Conservation (phyloP, 805 yeast species). For the Ogataea thermomethanolica region DNA sequence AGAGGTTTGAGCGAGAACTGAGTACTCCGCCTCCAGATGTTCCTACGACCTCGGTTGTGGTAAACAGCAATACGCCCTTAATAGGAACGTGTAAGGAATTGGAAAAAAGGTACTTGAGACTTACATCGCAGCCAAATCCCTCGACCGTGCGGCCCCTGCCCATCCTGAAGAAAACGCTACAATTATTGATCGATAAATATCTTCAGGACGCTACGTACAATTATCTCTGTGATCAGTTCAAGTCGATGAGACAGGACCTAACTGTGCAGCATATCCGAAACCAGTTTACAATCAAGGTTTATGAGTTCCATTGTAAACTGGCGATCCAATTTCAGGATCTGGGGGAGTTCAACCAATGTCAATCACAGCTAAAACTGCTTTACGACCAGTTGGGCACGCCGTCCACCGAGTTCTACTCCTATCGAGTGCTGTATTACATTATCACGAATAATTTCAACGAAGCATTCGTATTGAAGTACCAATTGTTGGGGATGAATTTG, state of each 20-base stretch:
- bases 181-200: conserved; percentile 51
- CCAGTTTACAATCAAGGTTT: conserved; percentile 72
- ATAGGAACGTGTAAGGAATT: conserved; percentile 63
- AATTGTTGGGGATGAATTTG: conserved; percentile 16
- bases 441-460: conserved; percentile 67
- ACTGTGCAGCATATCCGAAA: conserved; percentile 86
- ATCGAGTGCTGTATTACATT: conserved; percentile 68
- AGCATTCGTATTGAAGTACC: conserved; percentile 40
- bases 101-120: conserved; percentile 76
- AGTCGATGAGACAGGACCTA: conserved; percentile 88
- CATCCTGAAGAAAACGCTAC: conserved; percentile 56
- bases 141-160: conserved; percentile 70
- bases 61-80: conserved; percentile 27
- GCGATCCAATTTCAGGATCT: conserved; percentile 80
- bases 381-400: conserved; percentile 40
- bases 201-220: conserved; percentile 53
- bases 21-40: conserved; percentile 16
- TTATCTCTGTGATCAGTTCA: conserved; percentile 84
- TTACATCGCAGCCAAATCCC: conserved; percentile 92
- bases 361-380: conserved; percentile 66
- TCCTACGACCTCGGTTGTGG: conserved; percentile 3
- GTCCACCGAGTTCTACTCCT: conserved; percentile 64
- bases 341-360: conserved; percentile 96
- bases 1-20: conserved; percentile 44
- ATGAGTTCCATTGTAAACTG: conserved; percentile 83